phyloP scores from a whole-genome alignment of 768 basidiomycete species.

The Calocera viscosa region DNA sequence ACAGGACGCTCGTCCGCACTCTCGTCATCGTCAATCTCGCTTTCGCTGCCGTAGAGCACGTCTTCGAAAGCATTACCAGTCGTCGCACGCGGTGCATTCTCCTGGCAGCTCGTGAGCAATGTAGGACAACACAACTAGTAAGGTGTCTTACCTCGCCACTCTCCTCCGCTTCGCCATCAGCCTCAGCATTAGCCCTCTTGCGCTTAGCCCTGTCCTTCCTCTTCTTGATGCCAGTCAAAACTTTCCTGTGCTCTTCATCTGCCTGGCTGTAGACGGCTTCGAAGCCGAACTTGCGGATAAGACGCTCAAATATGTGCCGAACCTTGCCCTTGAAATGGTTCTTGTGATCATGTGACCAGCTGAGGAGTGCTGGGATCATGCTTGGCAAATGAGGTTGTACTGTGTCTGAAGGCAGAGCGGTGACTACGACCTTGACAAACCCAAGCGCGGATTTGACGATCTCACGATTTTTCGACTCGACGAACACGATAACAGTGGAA shows the following conservation, averaged over 20 bases:
- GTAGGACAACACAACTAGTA: neutral
- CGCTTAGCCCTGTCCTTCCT: slow-evolving; percentile 86
- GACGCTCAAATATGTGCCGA: slow-evolving; percentile 90
- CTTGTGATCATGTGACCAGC: slow-evolving; percentile 95
- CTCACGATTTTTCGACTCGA: slow-evolving; percentile 82
- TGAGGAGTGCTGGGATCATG: slow-evolving; percentile 72
- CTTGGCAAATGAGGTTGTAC: slow-evolving; percentile 63
- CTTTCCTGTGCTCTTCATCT: slow-evolving; percentile 74
- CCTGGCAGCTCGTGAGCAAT: slow-evolving; percentile 8
- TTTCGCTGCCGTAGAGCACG: slow-evolving; percentile 92
- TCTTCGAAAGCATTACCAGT: slow-evolving; percentile 91
- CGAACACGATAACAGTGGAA: slow-evolving; percentile 75
- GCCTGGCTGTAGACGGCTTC: slow-evolving; percentile 56
- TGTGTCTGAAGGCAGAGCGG: slow-evolving; percentile 60
- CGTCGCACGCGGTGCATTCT: slow-evolving; percentile 36
- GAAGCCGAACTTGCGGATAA: slow-evolving; percentile 83
- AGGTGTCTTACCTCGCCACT: slow-evolving; percentile 35
- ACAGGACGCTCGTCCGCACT: slow-evolving; percentile 27
- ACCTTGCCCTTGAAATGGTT: slow-evolving; percentile 98
- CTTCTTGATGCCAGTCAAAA: slow-evolving; percentile 89
- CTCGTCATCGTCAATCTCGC: slow-evolving; percentile 55
- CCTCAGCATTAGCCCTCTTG: slow-evolving; percentile 48
- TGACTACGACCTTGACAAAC: slow-evolving; percentile 84
- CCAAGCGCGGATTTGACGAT: slow-evolving; percentile 95
- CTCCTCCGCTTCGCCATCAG: slow-evolving; percentile 41